A percentile compares a stretch with the other conserved stretches of the same genome.
phyloP scores from a whole-genome alignment of 2,329 filamentous ascomycete genomes.

The Sphaerulina vaccinii region DNA sequence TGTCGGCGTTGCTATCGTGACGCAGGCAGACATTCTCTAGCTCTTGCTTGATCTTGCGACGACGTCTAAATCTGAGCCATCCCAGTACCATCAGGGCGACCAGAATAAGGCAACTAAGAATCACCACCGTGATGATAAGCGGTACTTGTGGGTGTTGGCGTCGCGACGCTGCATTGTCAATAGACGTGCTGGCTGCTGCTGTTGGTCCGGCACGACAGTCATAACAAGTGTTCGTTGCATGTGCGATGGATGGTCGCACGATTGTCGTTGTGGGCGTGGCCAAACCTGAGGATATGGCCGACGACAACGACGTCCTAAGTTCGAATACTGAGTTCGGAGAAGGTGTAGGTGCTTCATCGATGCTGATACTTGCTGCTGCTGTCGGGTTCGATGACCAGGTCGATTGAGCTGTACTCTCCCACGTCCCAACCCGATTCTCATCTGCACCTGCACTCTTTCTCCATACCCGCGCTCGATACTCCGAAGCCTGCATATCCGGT shows the following conservation, averaged over 20 bases:
- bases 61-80: slow-evolving; percentile 11
- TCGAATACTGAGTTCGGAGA: slow-evolving; percentile 2
- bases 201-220: neutral
- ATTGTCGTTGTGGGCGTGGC: neutral
- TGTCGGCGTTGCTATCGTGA: neutral
- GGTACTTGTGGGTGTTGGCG: neutral
- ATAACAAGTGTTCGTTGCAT: neutral
- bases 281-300: too few relatives aligned
- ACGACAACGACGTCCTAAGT: neutral
- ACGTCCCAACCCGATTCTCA: slow-evolving; percentile 1
- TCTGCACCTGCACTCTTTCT: neutral
- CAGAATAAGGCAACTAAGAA: slow-evolving; percentile 12
- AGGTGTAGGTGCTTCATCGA: slow-evolving; percentile 8
- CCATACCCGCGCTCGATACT: neutral
- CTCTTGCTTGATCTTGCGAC: neutral
- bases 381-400: slow-evolving; percentile 8
- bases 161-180: neutral
- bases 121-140: slow-evolving; percentile 8
- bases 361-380: slow-evolving; percentile 7
- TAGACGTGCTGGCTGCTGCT: neutral
- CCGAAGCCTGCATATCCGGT: neutral
- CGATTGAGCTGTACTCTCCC: slow-evolving; percentile 7
- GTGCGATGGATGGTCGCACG: neutral
- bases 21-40: slow-evolving; percentile 4
- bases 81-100: slow-evolving; percentile 7